phyloP scores from a whole-genome alignment of 176 grass and related monocot species.

The Oryza rufipogon region DNA sequence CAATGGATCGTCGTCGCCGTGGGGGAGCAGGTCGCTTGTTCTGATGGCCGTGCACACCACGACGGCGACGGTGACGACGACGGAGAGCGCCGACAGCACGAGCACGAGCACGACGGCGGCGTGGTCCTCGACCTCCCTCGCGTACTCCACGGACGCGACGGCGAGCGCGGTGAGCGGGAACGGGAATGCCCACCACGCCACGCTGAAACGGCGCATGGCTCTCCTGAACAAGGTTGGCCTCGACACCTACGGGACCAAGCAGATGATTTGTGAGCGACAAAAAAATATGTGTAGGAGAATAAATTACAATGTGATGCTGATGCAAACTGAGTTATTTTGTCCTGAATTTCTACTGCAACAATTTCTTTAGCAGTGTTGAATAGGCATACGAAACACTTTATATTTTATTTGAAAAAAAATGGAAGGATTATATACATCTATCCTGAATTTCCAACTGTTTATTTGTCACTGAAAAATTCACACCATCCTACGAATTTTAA shows the following conservation, averaged over 20 bases:
- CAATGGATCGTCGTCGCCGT: conserved; percentile 39
- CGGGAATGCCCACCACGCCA: conserved; percentile 97
- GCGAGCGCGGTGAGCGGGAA: conserved; percentile 74
- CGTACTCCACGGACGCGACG: conserved; percentile 63
- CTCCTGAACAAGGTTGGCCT: conserved; percentile 72
- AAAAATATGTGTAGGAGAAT: neutral
- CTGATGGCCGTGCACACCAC: conserved; percentile 67
- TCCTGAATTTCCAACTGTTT: too few species aligned
- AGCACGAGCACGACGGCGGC: conserved; percentile 55
- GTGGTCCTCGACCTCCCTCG: conserved; percentile 56
- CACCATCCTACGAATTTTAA: too few species aligned
- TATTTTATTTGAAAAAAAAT: too few species aligned
- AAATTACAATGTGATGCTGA: too few species aligned
- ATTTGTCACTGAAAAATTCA: too few species aligned
- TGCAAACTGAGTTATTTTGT: neutral
- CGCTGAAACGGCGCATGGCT: conserved; percentile 74
- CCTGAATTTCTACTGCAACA: neutral
- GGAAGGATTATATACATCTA: too few species aligned
- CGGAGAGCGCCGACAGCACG: conserved; percentile 61
- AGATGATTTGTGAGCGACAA: neutral
- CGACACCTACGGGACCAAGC: conserved; percentile 43
- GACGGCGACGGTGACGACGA: conserved; percentile 63
- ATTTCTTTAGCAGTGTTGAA: neutral
- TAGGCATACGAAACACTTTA: too few species aligned
- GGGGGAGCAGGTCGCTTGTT: conserved; percentile 64